Conservation (phyloP, 306 rosid genomes). For the Morella rubra region DNA sequence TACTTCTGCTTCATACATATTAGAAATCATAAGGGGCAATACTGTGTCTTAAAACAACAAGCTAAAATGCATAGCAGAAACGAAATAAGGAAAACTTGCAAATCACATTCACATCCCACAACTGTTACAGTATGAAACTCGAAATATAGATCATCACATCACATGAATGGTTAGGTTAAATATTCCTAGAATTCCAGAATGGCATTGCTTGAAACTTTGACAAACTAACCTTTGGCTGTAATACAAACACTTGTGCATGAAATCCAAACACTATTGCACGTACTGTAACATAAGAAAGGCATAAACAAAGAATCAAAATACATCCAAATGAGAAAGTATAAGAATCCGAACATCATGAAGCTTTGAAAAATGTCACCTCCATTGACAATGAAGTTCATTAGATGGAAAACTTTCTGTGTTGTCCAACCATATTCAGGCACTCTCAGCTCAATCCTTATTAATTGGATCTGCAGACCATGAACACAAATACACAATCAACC, state of each 20-base stretch:
- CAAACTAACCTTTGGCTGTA: conserved; percentile 71
- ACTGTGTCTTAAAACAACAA: neutral
- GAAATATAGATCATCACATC: neutral
- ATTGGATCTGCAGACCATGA: conserved; percentile 58
- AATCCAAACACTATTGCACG: conserved; percentile 92
- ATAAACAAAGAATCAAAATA: neutral
- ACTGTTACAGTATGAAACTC: neutral
- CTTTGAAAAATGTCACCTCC: conserved; percentile 54
- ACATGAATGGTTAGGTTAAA: neutral
- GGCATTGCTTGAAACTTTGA: neutral
- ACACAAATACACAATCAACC: neutral
- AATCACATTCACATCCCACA: neutral
- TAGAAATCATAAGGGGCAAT: neutral
- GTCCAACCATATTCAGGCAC: conserved; percentile 99
- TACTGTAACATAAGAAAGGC: conserved; percentile 49
- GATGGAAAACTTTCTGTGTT: conserved; percentile 92
- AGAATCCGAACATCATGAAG: conserved; percentile 1
- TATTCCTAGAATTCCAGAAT: neutral
- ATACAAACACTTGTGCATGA: conserved; percentile 62
- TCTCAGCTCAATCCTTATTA: conserved; percentile 87
- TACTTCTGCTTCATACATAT: neutral
- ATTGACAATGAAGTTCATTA: conserved; percentile 88
- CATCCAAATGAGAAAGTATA: neutral
- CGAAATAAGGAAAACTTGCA: neutral
- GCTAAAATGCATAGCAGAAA: no score